Evolutionary conservation across 2,329 filamentous ascomycete genomes (phyloP).

Genomic region (Nemania sp.): DNA sequence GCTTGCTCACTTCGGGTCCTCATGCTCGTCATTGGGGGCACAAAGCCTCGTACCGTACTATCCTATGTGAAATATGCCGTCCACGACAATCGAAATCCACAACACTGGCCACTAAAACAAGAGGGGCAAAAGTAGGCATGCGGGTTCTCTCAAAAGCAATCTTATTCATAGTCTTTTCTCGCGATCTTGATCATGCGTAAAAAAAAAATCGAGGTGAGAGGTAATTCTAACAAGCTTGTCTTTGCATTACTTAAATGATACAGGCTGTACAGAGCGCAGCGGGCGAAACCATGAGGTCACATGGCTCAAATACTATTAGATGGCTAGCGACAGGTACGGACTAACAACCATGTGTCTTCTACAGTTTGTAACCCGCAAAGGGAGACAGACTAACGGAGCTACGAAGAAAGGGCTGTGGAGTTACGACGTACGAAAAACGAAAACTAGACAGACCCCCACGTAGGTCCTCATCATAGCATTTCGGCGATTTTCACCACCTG

Average conservation of each 20-base stretch:
- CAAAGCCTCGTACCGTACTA: conserved; percentile 27
- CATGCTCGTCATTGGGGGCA: conserved; percentile 29
- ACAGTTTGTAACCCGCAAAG: conserved; percentile 16
- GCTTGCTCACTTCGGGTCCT: conserved; percentile 9
- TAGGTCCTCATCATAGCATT: conserved; percentile 14
- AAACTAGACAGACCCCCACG: conserved; percentile 30
- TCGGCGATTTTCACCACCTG: conserved; percentile 32
- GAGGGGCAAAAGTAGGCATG: neutral
- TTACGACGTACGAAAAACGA: conserved; percentile 15
- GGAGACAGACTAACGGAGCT: conserved; percentile 22
- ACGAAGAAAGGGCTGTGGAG: conserved; percentile 15
- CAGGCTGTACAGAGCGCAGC: conserved; percentile 14
- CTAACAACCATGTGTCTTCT: conserved; percentile 25
- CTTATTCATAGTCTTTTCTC: conserved; percentile 9
- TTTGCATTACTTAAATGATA: conserved; percentile 12
- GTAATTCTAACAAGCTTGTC: neutral
- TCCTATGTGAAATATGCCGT: conserved; percentile 27
- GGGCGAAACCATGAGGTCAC: conserved; percentile 18
- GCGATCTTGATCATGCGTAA: neutral
- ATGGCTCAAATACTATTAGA: conserved; percentile 21
- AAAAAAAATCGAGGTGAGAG: neutral
- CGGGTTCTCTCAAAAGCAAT: neutral
- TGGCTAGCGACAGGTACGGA: conserved; percentile 16
- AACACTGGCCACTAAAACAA: conserved; percentile 4
- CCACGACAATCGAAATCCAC: conserved; percentile 14